A percentile compares a stretch with the other conserved stretches of the same genome.
Conservation (phyloP, 192 early-diverging fungal species). For the Podila epicladia region DNA sequence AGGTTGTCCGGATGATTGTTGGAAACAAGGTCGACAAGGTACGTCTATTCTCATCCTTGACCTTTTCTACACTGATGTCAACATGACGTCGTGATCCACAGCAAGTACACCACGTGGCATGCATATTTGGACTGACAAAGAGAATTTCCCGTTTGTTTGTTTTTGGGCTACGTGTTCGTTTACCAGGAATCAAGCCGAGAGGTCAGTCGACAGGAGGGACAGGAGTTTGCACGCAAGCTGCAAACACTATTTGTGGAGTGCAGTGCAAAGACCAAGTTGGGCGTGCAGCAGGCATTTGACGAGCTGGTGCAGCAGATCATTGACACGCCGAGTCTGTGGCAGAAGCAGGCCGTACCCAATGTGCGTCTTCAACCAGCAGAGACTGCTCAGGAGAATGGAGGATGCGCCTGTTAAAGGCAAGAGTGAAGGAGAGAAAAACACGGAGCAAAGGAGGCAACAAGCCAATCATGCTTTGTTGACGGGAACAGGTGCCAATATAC, state of each 20-base stretch:
- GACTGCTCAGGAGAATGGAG: constrained; percentile 25
- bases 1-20: constrained; percentile 97
- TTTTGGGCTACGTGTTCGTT: not conserved
- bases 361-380: constrained; percentile 32
- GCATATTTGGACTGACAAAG: constrained; percentile 6
- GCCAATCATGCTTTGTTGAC: too few relatives aligned
- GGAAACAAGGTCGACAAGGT: constrained; percentile 99
- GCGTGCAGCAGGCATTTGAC: constrained; percentile 94
- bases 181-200: constrained; percentile 66
- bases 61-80: not conserved
- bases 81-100: not conserved
- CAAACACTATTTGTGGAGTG: constrained; percentile 97
- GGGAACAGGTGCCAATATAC: too few relatives aligned
- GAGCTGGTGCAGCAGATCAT: constrained; percentile 92
- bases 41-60: not conserved
- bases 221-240: constrained; percentile 87
- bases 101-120: not conserved
- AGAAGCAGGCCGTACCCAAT: constrained; percentile 41
- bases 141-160: not conserved
- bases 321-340: constrained; percentile 46
- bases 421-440: too few relatives aligned
- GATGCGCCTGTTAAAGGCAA: constrained; percentile 21
- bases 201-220: constrained; percentile 89
- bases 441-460: too few relatives aligned
- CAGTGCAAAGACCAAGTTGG: constrained; percentile 93